Evolutionary conservation across 805 yeast genomes (phyloP).

Genomic region (Nakazawaea ishiwadae): DNA sequence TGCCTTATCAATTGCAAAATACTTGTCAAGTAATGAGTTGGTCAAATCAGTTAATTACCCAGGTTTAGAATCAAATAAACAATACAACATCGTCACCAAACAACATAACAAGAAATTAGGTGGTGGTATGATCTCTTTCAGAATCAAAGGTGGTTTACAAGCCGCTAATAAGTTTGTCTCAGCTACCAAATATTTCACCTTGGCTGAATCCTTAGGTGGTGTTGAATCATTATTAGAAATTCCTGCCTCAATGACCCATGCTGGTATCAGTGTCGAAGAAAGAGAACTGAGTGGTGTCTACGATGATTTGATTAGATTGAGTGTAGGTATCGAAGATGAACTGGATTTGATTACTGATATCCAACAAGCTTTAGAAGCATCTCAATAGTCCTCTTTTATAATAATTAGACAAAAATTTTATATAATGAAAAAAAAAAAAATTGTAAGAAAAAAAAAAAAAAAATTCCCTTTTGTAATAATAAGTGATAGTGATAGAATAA

Average conservation of each 20-base stretch:
- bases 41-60: conserved; percentile 79
- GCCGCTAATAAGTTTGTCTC: conserved; percentile 74
- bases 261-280: conserved; percentile 76
- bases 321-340: conserved; percentile 83
- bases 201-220: conserved; percentile 91
- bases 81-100: conserved; percentile 55
- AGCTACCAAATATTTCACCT: conserved; percentile 68
- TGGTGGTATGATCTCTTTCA: conserved; percentile 89
- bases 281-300: conserved; percentile 78
- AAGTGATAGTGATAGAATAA: no score
- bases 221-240: conserved; percentile 82
- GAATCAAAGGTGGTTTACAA: conserved; percentile 76
- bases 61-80: conserved; percentile 63
- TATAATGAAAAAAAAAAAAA: not conserved
- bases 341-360: conserved; percentile 73
- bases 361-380: conserved; percentile 53
- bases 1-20: conserved; percentile 69
- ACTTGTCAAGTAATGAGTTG: conserved; percentile 41
- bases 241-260: conserved; percentile 90
- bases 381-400: not conserved
- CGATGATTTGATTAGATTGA: conserved; percentile 76
- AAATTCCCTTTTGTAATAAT: not conserved
- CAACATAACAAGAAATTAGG: conserved; percentile 86
- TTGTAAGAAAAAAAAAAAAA: not conserved
- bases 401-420: not conserved